Evolutionary conservation across 2,329 filamentous ascomycete species (phyloP).

Genomic region (Escovopsis sp.): DNA sequence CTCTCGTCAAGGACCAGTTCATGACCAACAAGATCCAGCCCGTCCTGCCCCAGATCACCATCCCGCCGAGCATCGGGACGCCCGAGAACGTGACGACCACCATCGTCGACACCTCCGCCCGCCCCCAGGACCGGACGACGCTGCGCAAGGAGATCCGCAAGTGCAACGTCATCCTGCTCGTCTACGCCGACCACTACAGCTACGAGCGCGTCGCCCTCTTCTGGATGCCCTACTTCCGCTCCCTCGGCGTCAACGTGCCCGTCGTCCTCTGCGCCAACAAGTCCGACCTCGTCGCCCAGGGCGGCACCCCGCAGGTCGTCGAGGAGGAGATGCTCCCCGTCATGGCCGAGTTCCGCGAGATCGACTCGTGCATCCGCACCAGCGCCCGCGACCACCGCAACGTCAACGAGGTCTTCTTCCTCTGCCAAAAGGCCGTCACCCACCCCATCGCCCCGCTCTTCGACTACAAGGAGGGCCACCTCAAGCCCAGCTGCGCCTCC

Average conservation of each 20-base stretch:
- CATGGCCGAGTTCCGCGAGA: constrained; percentile 97
- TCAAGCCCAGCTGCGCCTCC: constrained; percentile 80
- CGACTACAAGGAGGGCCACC: constrained; percentile 77
- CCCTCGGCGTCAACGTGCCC: constrained; percentile 93
- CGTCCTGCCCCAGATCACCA: constrained; percentile 85
- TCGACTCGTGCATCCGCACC: constrained; percentile 91
- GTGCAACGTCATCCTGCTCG: constrained; percentile 88
- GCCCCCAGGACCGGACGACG: constrained; percentile 81
- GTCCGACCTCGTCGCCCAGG: constrained; percentile 66
- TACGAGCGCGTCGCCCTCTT: constrained; percentile 94
- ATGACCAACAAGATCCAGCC: constrained; percentile 90
- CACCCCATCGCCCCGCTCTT: constrained; percentile 94
- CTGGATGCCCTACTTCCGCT: constrained; percentile 97
- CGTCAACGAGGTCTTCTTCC: constrained; percentile 91
- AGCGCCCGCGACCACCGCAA: constrained; percentile 87
- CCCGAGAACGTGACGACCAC: constrained; percentile 95
- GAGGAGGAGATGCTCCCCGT: constrained; percentile 97
- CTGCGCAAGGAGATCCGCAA: constrained; percentile 91
- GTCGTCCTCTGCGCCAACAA: constrained; percentile 97
- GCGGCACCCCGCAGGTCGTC: constrained; percentile 66
- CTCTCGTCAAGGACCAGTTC: constrained; percentile 93
- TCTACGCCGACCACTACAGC: constrained; percentile 98
- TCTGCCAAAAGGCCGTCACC: constrained; percentile 95
- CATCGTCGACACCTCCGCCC: constrained; percentile 91
- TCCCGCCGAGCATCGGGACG: constrained; percentile 82